phyloP scores from a whole-genome alignment of 1,284 basidiomycete genomes.

The Ustilago tritici region DNA sequence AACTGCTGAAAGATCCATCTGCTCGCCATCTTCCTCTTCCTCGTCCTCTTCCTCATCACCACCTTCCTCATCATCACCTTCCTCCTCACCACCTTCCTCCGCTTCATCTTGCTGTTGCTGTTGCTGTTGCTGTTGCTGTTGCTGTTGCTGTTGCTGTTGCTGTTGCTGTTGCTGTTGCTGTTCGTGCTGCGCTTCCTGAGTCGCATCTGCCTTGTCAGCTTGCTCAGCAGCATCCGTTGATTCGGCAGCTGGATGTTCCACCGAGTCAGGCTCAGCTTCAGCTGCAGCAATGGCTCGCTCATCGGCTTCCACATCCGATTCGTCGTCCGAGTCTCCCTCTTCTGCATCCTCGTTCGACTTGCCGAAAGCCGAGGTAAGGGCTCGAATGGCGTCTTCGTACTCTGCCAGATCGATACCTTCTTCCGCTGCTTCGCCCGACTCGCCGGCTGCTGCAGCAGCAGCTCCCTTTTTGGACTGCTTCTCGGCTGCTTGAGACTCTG shows the following conservation, averaged over 20 bases:
- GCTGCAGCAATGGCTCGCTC: conserved; percentile 61
- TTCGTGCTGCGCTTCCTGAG: background rate
- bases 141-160: background rate
- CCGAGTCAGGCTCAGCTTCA: conserved; percentile 51
- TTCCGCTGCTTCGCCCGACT: conserved; percentile 21
- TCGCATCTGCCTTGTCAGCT: background rate
- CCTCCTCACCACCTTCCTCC: conserved; percentile 12
- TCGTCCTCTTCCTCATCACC: conserved; percentile 22
- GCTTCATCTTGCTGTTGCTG: conserved; percentile 13
- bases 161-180: background rate
- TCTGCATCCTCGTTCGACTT: conserved; percentile 25
- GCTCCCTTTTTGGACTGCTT: background rate
- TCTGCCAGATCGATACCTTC: conserved; percentile 60
- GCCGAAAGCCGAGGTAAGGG: conserved; percentile 56
- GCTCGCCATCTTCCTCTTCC: conserved; percentile 25
- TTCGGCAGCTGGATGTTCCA: conserved; percentile 12
- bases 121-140: background rate
- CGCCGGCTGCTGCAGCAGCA: conserved; percentile 5
- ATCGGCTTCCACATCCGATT: conserved; percentile 56
- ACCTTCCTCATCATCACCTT: background rate
- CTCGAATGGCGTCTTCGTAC: conserved; percentile 60
- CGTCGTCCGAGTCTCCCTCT: conserved; percentile 44
- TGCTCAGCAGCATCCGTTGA: background rate
- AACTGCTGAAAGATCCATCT: conserved; percentile 51
- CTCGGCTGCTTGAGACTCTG: conserved; percentile 1